These are phyloP conservation scores for Peniophora sp. DNA, from an alignment of 1,284 basidiomycete genomes.

Conservation along the genomic window DNA sequence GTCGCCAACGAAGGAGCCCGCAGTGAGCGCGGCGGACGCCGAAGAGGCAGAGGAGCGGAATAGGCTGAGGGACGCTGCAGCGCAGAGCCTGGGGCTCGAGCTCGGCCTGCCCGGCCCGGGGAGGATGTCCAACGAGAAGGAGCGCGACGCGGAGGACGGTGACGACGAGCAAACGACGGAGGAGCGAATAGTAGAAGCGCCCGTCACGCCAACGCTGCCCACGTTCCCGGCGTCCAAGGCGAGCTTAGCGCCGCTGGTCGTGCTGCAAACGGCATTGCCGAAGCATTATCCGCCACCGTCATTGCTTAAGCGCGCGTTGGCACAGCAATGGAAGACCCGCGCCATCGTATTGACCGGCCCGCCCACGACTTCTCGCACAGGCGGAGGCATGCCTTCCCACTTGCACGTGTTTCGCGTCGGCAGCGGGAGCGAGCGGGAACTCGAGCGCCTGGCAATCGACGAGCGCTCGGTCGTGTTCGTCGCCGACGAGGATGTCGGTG, in stretches of 20 bases:
- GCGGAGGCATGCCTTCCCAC: slow-evolving; percentile 32
- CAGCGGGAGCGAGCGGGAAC: slow-evolving; percentile 50
- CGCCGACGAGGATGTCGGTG: slow-evolving; percentile 59
- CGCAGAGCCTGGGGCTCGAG: slow-evolving; percentile 62
- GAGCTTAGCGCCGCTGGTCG: slow-evolving; percentile 40
- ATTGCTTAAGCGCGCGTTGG: slow-evolving; percentile 58
- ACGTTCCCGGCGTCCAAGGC: slow-evolving; percentile 50
- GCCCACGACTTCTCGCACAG: slow-evolving; percentile 9
- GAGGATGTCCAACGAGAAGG: slow-evolving; percentile 9
- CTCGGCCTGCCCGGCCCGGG: slow-evolving; percentile 23
- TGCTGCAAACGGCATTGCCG: slow-evolving; percentile 44
- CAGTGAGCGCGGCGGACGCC: slow-evolving; percentile 15
- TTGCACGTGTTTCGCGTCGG: slow-evolving; percentile 65
- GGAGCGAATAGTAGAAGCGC: slow-evolving; percentile 19
- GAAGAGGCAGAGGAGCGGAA: slow-evolving; percentile 67
- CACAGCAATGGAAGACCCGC: slow-evolving; percentile 65
- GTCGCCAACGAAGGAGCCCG: slow-evolving; percentile 6
- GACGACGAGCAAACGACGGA: slow-evolving; percentile 11
- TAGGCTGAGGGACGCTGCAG: slow-evolving; percentile 63
- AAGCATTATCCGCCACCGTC: slow-evolving; percentile 63
- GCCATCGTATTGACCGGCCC: slow-evolving; percentile 52
- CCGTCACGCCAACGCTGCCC: slow-evolving; percentile 33
- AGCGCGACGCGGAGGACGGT: slow-evolving; percentile 13
- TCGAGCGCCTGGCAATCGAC: slow-evolving; percentile 66
- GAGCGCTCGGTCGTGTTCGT: slow-evolving; percentile 68